These are phyloP conservation scores for Aegilops bicornis DNA, from an alignment of 176 grass and related monocot species.

Conservation along the genomic window DNA sequence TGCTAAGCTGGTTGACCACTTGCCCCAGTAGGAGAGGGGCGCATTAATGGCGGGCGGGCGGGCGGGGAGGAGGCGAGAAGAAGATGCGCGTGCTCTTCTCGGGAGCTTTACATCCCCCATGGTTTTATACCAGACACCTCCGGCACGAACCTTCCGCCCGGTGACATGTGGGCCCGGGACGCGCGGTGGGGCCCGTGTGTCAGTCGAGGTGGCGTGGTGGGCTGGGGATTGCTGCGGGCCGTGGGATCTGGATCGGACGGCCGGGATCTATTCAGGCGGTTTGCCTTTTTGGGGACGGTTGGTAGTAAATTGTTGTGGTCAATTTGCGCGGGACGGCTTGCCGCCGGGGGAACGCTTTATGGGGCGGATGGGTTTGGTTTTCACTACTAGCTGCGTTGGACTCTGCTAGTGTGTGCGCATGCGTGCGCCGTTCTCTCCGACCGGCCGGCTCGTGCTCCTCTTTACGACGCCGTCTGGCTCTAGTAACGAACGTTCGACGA, in stretches of 20 bases:
- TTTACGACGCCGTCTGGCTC: neutral
- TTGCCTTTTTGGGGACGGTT: neutral
- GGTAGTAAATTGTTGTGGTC: neutral
- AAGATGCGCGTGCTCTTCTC: neutral
- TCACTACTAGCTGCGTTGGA: neutral
- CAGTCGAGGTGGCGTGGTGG: neutral
- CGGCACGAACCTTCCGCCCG: neutral
- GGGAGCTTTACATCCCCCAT: neutral
- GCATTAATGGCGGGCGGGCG: slow-evolving; percentile 25
- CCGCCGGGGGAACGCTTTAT: neutral
- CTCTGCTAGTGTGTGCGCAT: neutral
- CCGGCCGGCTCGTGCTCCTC: neutral
- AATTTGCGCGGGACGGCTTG: slow-evolving; percentile 1
- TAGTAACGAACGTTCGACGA: too few relatives aligned
- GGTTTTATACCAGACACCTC: neutral
- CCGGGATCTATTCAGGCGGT: fast-evolving
- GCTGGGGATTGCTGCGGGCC: neutral
- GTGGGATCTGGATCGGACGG: neutral
- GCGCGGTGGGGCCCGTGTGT: neutral
- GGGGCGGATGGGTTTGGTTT: neutral
- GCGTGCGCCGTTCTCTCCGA: neutral
- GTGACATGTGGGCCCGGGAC: neutral
- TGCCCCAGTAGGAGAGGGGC: neutral
- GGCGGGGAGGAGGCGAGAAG: neutral
- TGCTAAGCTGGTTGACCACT: neutral